Evolutionary conservation across 2,329 filamentous ascomycete genomes (phyloP).

Genomic region (Fusarium camptoceras): DNA sequence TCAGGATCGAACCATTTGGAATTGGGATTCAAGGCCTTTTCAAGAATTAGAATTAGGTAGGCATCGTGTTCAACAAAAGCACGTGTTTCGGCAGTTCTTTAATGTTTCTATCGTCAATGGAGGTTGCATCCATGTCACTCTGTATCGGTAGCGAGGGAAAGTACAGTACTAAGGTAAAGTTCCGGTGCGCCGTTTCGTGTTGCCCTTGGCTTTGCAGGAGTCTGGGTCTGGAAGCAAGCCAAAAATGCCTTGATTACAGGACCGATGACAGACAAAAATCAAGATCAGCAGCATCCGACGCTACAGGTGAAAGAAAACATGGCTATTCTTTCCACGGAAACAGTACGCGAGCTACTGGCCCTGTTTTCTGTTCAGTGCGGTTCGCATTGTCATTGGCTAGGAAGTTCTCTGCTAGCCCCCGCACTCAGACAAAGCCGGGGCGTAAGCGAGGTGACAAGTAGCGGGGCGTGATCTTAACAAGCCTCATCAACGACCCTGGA

Average conservation of each 20-base stretch:
- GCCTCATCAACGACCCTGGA: not conserved
- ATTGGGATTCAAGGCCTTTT: not conserved
- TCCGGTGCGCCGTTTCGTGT: constrained; percentile 4
- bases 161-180: too few species aligned
- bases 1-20: constrained; percentile 25
- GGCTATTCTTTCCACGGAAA: not conserved
- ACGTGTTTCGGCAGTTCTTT: constrained; percentile 22
- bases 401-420: constrained; percentile 19
- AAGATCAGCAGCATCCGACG: constrained; percentile 45
- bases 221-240: constrained; percentile 6
- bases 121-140: not conserved
- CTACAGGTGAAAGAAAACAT: constrained; percentile 23
- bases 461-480: constrained; percentile 2
- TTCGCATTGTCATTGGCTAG: not conserved
- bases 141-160: not conserved
- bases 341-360: not conserved
- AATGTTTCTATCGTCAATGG: not conserved
- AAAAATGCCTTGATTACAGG: constrained; percentile 13
- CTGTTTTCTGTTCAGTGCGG: constrained; percentile 6
- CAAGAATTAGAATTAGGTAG: not conserved
- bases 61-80: not conserved
- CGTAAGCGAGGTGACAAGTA: constrained; percentile 16
- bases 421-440: constrained; percentile 13
- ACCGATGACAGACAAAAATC: constrained; percentile 53
- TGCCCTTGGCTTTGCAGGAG: not conserved